Conservation (phyloP, 371 early-diverging fungal species). For the Lichtheimia hyalospora region DNA sequence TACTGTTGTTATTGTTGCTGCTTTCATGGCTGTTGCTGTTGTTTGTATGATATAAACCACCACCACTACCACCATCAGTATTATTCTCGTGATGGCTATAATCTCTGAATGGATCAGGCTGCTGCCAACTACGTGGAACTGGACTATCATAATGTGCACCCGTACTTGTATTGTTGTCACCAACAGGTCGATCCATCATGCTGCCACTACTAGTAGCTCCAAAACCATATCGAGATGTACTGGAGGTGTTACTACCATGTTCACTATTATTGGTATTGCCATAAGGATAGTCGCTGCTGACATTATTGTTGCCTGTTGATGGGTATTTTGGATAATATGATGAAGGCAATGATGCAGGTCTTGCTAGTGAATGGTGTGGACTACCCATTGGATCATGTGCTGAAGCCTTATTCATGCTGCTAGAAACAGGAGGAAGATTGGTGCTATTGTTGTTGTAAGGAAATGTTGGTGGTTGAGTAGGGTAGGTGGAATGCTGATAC, state of each 20-base stretch:
- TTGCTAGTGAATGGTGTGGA: slow-evolving; percentile 13
- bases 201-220: neutral
- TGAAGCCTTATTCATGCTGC: slow-evolving; percentile 4
- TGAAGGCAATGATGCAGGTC: slow-evolving; percentile 21
- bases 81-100: neutral
- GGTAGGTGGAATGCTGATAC: slow-evolving; percentile 17
- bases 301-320: neutral
- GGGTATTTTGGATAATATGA: slow-evolving; percentile 18
- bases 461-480: slow-evolving; percentile 12
- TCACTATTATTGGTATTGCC: neutral
- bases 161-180: neutral
- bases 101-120: neutral
- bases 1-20: neutral
- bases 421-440: neutral
- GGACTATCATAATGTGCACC: slow-evolving; percentile 8
- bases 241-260: neutral
- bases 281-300: neutral
- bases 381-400: slow-evolving; percentile 9
- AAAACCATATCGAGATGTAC: neutral
- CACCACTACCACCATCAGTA: neutral
- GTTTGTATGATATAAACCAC: neutral
- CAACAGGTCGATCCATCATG: neutral
- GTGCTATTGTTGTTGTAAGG: slow-evolving; percentile 9
- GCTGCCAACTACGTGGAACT: slow-evolving; percentile 10
- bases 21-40: neutral